Base-by-base conservation (phyloP, 768 basidiomycete genomes). In the Auricularia sp. region DNA sequence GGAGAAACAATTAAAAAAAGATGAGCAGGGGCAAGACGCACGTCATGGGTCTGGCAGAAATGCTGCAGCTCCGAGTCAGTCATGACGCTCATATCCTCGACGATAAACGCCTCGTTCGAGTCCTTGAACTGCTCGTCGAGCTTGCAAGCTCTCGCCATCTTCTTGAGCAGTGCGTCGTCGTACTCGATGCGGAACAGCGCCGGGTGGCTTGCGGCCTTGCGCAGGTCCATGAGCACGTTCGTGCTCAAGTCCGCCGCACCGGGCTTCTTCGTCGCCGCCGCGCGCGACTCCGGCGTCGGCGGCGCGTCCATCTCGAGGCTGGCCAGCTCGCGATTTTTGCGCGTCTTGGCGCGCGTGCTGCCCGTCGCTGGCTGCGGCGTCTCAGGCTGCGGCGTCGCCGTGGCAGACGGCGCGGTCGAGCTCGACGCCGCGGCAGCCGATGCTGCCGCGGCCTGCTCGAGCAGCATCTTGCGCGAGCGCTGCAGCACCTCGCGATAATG, bases 31-130 rank as follows among this genome's bases (percentile, higher is more conserved):
- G 6, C n/a, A 21, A 44, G 16, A 70, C 81, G 47, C 64, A 93
- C 93, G 83, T 91, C 93, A 77, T 96, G 96, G 11, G 85, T 84
- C 61, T 83, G 81, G 70, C 89, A 90, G 72, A 95, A 96, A 51
- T 84, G 75, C 70, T 97, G 93, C 42, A 99, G 79, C 76, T 98
- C 97, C 7, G 93, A 88, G 75, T 99, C 97, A 54, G 93, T 96
- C 96, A 98, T 98, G 21, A 97, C 88, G 69, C 90, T 85, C 90
- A 99, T 93, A 74, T 99, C 97, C 74, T 99, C 97, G 72, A 93
- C 91, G 61, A 99, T 93, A 66, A 87, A 84, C 56, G 23, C 34
- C 56, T 59, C 56, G 56, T 59, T 59, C 56, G 56, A 59, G 36
- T 94, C 84, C 76, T 85, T 89, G 76, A 93, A 98, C 70, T 96